Base-by-base conservation (phyloP, 495 filamentous ascomycete species). In the Hypoxylon lenormandii region DNA sequence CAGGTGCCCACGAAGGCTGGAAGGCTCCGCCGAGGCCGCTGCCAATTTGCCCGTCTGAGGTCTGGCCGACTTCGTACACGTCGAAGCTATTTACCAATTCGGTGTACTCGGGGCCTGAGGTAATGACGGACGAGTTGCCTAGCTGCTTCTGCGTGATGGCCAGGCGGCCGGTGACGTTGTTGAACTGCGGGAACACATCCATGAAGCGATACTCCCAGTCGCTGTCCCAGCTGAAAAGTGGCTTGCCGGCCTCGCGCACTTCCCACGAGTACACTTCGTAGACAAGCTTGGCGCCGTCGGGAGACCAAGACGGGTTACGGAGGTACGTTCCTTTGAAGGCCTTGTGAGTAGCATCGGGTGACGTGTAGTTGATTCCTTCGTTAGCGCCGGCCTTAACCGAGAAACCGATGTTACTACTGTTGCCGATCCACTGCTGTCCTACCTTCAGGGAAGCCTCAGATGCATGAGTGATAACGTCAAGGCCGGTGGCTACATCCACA, bases 141-240 rank as follows among this genome's bases (percentile, higher is more conserved):
- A 69, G 47, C 37, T 64, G 52, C 36, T 72, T 69, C 28, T 64
- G 53, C 3, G 65, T 69, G 13, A 56, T 50, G 22, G 65, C 59
- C 15, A 72, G 49, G 2, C 46, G 47, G 6, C 22, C 40, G 2
- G 36, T 38, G 2, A 8, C 36, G 13, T 38, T 38, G 13, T 38
- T 48, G 19, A 69, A 46, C 33, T 62, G 28, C 4, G 64, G 64
- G 47, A 72, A 72, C 13, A 72, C 64, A 26, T 69, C 69, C 7
- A 47, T 72, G 26, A 63, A 72, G 12, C 69, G 69, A 23, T 72
- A 72, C 1, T 72, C 69, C 33, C 45, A 72, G 2, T 72, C 64
- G 23, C 16, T 15, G 37, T 72, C 58, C 49, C 51, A 72, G 37
- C 45, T 59, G 36, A 59, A 72, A 12, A 69, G 58, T 12, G n/a